These are phyloP conservation scores for Vaccinium myrtillus DNA, from an alignment of 148 eudicot genomes.

Conservation along the genomic window DNA sequence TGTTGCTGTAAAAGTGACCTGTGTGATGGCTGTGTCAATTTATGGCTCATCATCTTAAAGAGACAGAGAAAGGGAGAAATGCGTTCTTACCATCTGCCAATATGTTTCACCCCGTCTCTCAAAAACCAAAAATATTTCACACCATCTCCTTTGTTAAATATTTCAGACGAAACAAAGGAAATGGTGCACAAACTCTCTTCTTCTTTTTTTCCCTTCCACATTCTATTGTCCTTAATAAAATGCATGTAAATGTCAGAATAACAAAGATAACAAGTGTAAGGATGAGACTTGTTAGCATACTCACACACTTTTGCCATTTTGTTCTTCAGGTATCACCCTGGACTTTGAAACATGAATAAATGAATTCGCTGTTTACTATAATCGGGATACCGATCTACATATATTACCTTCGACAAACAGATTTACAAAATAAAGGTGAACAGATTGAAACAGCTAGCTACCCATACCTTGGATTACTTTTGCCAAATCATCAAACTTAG, in stretches of 20 bases:
- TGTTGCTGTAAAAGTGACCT: not conserved
- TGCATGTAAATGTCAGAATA: not conserved
- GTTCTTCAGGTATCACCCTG: not conserved
- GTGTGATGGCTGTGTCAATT: not conserved
- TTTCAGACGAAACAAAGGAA: not conserved
- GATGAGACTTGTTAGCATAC: not conserved
- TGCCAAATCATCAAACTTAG: constrained; percentile 23
- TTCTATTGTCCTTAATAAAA: not conserved
- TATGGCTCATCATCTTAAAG: not conserved
- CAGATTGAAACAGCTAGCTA: not conserved
- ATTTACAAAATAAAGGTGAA: not conserved
- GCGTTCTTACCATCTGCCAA: not conserved
- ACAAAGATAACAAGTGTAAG: not conserved
- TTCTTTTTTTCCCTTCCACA: not conserved
- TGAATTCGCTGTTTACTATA: not conserved
- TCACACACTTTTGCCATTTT: not conserved
- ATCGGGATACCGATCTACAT: not conserved
- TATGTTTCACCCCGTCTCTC: not conserved
- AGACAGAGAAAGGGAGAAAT: not conserved
- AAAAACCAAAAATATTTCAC: not conserved
- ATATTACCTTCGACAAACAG: not conserved
- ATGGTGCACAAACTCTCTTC: not conserved
- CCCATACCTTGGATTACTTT: constrained; percentile 21
- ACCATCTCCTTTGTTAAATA: not conserved
- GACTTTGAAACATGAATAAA: not conserved